Evolutionary conservation across 495 filamentous ascomycete genomes (phyloP).

Genomic region (Trichoderma reesei): DNA sequence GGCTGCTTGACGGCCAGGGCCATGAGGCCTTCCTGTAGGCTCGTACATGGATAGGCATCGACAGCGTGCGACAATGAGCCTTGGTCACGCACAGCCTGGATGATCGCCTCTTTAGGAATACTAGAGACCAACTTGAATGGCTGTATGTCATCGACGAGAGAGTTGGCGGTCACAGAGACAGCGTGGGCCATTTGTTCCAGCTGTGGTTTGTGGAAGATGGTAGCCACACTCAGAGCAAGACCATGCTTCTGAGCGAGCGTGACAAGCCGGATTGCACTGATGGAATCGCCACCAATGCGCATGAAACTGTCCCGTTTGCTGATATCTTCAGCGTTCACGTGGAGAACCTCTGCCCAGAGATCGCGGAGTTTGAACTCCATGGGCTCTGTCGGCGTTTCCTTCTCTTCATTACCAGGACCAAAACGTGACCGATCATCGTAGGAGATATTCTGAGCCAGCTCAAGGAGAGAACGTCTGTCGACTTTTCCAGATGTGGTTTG

Average conservation of each 20-base stretch:
- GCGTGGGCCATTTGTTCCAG: not conserved
- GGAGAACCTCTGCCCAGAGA: not conserved
- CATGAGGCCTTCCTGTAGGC: slow-evolving; percentile 41
- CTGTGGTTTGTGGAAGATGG: slow-evolving; percentile 37
- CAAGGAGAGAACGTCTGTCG: not conserved
- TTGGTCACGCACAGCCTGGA: not conserved
- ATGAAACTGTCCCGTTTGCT: slow-evolving; percentile 46
- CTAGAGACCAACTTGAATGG: not conserved
- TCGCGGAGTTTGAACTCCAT: slow-evolving; percentile 7
- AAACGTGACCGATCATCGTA: slow-evolving; percentile 12
- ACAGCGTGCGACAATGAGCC: not conserved
- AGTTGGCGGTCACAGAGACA: not conserved
- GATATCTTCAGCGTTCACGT: slow-evolving; percentile 18
- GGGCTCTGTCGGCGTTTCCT: not conserved
- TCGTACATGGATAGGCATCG: slow-evolving; percentile 48
- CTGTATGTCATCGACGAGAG: not conserved
- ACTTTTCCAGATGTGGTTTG: not conserved
- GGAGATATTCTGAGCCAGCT: not conserved
- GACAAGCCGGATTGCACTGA: slow-evolving; percentile 2
- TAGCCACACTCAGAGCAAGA: not conserved
- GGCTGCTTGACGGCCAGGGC: not conserved
- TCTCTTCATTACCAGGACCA: not conserved
- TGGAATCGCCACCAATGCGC: slow-evolving; percentile 15
- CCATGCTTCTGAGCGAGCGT: not conserved
- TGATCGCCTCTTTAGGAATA: not conserved